Base-by-base conservation (phyloP, 192 early-diverging fungal genomes). In the Linnemannia exigua region DNA sequence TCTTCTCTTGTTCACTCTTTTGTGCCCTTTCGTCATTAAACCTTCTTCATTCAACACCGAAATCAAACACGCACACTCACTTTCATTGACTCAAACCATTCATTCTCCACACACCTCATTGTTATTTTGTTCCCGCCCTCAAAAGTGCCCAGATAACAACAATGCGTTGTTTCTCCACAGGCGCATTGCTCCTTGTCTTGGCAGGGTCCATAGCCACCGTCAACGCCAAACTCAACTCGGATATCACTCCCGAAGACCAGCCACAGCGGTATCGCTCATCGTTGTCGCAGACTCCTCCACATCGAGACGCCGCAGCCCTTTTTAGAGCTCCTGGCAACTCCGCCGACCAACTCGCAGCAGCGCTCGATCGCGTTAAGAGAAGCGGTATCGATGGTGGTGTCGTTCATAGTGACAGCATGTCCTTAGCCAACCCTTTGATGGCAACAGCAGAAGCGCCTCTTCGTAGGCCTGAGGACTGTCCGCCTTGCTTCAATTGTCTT, bases 401-500 rank as follows among this genome's bases (percentile, higher is more conserved):
- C n/a, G 36, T 16, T 77, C 20, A 36, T 3, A 47, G 5, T 66
- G 16, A 44, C 46, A 47, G 12, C n/a, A 77, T 77, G 58, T 76
- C 81, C 3, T 28, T 72, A 11, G 81, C 81, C 7, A 77, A 63
- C 25, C 81, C 81, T 48, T 44, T 82, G 4, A 37, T 82, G 81
- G 75, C 70, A 17, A 47, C 11, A 28, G 47, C 1, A 15, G 36
- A 11, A 38, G n/a, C 20, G 15, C 58, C 28, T 7, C 66, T 50
- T 44, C 33, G 47, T 28, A 51, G 72, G n/a, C 79, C 79, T 46
- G 72, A 74, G 48, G 92, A 94, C 19, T 95, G 95, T 51, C 95
- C 95, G 2, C 92, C 94, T 22, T 97, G 96, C 80, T 97, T 97
- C 82, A 96, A 97, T 83, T 97, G 96, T 86, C 89, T 95, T 52